Base-by-base conservation (phyloP, 768 basidiomycete species). In the Russula earlei region DNA sequence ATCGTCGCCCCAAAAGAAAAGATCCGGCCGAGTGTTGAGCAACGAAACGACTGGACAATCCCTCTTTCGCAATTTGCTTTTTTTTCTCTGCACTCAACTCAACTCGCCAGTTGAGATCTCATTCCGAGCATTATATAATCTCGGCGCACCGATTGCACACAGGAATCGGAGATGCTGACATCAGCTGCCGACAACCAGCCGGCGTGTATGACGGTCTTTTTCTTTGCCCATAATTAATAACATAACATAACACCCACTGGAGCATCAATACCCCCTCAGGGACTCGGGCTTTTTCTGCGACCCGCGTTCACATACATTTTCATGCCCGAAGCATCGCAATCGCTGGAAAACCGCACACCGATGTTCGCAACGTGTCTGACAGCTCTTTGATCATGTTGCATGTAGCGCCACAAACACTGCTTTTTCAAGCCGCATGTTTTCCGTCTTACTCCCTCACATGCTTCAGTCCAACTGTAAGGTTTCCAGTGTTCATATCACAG, bases 321-420 rank as follows among this genome's bases (percentile, higher is more conserved):
- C 46, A 25, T n/a, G 19, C 22, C 0, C 19, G 34, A 11, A 24
- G 47, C 46, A 11, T 25, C 42, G 47, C 24, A 22, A 10, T 29
- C 40, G 6, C 15, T 22, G 15, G 44, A 4, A 1, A 19, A 10
- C 11, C 6, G 10, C 34, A 53, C 24, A 12, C 15, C 5, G 36
- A 11, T 22, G 24, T n/a, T 33, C 2, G 17, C 52, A 53, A 37
- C 52, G 33, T 53, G 52, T 20, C 14, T 11, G 43, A 45, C 34
- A 22, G 19, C 27, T 38, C 45, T 31, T 17, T 52, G 37, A 54
- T 46, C 27, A 20, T 53, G 42, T 45, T 14, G 41, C 42, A 37
- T 27, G 17, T 22, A 19, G 47, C 54, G 54, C 54, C 54, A 49
- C 46, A 55, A 49, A 34, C 46, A 33, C 54, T 20, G 54, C 54